A percentile compares a stretch with the other conserved stretches of the same genome.
Conservation (phyloP, 73 alveolate species). For the Symbiodinium pilosum region DNA sequence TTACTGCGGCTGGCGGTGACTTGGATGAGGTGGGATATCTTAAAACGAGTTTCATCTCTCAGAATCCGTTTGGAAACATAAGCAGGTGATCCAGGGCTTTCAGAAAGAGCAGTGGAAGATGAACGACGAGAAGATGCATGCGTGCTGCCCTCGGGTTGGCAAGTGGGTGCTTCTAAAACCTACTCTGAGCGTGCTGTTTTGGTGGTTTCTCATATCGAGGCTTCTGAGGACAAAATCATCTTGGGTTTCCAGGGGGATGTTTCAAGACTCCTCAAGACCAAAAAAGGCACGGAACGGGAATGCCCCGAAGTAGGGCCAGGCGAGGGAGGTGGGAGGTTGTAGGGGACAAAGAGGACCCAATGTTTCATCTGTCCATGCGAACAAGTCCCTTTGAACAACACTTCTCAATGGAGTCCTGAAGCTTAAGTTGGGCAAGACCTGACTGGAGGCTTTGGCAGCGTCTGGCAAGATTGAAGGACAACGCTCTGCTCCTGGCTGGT, state of each 20-base stretch:
- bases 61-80: background rate
- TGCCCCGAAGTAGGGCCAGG: no score
- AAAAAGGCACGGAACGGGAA: no score
- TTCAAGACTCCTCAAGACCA: background rate
- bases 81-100: background rate
- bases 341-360: no score
- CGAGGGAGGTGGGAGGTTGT: no score
- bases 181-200: no score
- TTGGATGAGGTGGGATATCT: background rate
- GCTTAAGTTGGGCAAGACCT: no score
- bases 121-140: background rate
- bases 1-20: background rate
- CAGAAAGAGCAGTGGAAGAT: background rate
- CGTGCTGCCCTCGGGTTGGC: background rate
- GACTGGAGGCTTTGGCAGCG: background rate
- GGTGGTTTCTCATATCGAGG: no score
- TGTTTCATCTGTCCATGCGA: no score
- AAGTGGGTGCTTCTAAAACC: no score
- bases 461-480: background rate
- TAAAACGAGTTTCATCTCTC: background rate
- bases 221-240: no score
- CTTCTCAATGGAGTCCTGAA: no score
- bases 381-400: no score
- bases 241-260: background rate
- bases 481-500: background rate